Evolutionary conservation across 2,329 filamentous ascomycete genomes (phyloP), one percentile per base, ranked within the genome.

Genomic region (Fusarium pseudonygamai): DNA sequence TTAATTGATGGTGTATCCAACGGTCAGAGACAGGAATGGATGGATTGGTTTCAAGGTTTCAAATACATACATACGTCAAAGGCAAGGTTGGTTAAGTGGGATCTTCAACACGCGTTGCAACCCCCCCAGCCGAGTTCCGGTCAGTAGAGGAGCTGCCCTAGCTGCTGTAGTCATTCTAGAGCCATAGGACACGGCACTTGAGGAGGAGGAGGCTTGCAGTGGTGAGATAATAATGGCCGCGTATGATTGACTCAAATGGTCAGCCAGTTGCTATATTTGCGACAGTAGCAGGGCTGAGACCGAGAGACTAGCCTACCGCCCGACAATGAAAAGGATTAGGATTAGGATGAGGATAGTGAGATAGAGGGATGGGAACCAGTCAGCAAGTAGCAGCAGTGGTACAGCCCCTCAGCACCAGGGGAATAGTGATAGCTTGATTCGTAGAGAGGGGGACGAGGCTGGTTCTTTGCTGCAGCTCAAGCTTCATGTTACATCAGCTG

Each of bases 221-320:
- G 67, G 69, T 67, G 58, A 26, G 64, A 65, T 42, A 60, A 64
- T 42, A 67, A 39, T 30, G 45, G 60, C 67, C 53, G 69, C 66
- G 67, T 63, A 67, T 61, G 24, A 65, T 42, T 42, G 42, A 47
- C 36, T 42, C 39, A 36, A 36, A 46, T 32, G 45, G 55, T 39
- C 45, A 68, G 61, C 61, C 72, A 58, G 55, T 50, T 76, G 61
- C 75, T 77, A 76, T 75, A 73, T 75, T 75, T 77, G 74, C 57
- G 60, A 70, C 73, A 67, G 45, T 49, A 37, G 20, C 56, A 55
- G 52, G 69, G 68, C 45, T 30, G 45, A 47, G 43, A 45, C 55
- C 71, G 46, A 58, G 34, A 36, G 40, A 26, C 28, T 34, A 30
- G 30, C 12, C 30, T 45, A 45, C 47, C 11, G 39, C 43, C 34